Base-by-base conservation (phyloP, 2,329 filamentous ascomycete genomes). In the Penicillium griseofulvum region DNA sequence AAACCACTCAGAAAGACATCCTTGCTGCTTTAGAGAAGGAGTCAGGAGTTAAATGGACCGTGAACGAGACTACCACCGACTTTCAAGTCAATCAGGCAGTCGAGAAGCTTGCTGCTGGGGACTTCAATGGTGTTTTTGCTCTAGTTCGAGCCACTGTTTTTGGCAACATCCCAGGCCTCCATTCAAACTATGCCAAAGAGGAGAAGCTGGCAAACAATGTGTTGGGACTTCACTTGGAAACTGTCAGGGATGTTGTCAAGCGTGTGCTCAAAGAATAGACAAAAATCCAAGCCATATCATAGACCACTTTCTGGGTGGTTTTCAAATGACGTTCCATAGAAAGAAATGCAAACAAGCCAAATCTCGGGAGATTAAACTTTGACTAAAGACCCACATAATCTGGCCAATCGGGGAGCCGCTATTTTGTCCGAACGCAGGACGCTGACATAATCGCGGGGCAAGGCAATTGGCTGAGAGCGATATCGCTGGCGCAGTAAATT, bases 1-100 rank as follows among this genome's bases (percentile, higher is more conserved):
- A 79, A 29, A 78, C 80, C 0, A 80, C 80, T 1, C 84, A 87
- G 69, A 81, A 82, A 17, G 76, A 87, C 59, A 69, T 89, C 1
- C 65, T 87, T 1, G 68, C 72, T 12, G 66, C 77, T 0, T 71
- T 82, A 2, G 82, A 88, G 69, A 78, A 80, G 54, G 71, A 77
- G 11, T 82, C 80, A 0, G 79, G 78, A 2, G 65, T 71, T 17
- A 80, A 81, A 56, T 86, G 80, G 76, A 72, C 75, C 0, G 73
- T 85, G 2, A 76, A 73, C 3, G 69, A 69, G 14, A 67, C 70
- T 11, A 73, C 69, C 4, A 68, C 71, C 0, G 56, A 65, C 0
- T 44, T 67, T 7, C 44, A 67, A 41, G 46, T 67, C n/a, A 46
- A 26, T 11, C 64, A 61, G 16, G 60, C 22, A 3, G 17, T 49